These are phyloP conservation scores for Ceratonia siliqua DNA, from an alignment of 306 rosid genomes.

Conservation along the genomic window DNA sequence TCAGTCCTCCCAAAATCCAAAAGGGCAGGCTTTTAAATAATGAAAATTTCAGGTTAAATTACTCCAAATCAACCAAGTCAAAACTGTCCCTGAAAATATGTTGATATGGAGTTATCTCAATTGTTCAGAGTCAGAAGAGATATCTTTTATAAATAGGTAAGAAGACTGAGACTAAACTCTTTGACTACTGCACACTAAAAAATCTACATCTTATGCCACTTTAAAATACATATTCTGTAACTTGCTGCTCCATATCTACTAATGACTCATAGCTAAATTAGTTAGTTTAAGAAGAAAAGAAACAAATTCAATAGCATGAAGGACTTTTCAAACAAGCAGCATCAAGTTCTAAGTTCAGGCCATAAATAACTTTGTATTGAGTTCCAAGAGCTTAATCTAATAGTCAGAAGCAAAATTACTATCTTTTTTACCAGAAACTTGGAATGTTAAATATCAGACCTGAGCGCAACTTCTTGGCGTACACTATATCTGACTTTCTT, in stretches of 20 bases:
- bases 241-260: background rate
- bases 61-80: background rate
- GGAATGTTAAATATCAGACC: conserved; percentile 49
- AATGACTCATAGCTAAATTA: conserved; percentile 2
- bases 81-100: background rate
- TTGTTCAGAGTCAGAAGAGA: background rate
- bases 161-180: background rate
- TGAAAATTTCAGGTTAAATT: conserved; percentile 13
- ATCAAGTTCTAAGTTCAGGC: background rate
- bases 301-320: background rate
- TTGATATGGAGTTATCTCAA: background rate
- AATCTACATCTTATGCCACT: background rate
- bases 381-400: background rate
- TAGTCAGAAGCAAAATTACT: background rate
- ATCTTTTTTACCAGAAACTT: conserved; percentile 8
- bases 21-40: background rate
- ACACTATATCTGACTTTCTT: conserved; percentile 94
- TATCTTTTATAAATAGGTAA: background rate
- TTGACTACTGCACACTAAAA: background rate
- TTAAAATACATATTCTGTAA: background rate
- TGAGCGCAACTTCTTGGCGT: conserved; percentile 99
- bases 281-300: conserved; percentile 16
- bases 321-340: background rate
- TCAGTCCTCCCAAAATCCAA: background rate
- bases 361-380: background rate